These are phyloP conservation scores for Albizia julibrissin DNA, from an alignment of 306 rosid genomes.

Conservation along the genomic window DNA sequence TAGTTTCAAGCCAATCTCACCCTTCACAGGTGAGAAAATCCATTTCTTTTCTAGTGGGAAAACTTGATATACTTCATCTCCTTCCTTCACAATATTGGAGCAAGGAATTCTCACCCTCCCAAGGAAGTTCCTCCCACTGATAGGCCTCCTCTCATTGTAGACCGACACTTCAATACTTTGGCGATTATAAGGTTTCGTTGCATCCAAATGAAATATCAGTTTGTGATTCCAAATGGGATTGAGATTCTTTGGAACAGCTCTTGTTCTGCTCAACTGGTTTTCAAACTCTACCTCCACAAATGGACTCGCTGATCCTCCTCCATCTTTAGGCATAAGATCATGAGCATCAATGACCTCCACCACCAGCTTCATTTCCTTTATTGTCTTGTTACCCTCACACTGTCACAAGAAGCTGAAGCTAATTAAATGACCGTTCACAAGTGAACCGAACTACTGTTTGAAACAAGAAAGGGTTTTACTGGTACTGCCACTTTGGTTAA, in stretches of 20 bases:
- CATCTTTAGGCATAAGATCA: conserved; percentile 79
- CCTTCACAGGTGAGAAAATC: conserved; percentile 66
- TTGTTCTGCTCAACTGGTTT: conserved; percentile 61
- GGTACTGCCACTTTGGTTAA: conserved; percentile 38
- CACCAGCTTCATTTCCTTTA: conserved; percentile 61
- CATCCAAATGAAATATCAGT: conserved; percentile 48
- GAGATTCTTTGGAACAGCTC: conserved; percentile 65
- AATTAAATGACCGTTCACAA: conserved; percentile 43
- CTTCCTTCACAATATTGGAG: conserved; percentile 61
- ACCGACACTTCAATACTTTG: conserved; percentile 52
- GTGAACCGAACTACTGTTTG: conserved; percentile 19
- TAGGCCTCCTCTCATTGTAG: conserved; percentile 52
- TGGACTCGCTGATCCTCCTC: conserved; percentile 68
- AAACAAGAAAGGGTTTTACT: conserved; percentile 39
- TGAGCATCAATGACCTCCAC: conserved; percentile 68
- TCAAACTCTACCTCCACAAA: conserved; percentile 70
- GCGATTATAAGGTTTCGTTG: conserved; percentile 44
- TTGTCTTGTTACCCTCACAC: conserved; percentile 27
- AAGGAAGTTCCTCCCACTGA: conserved; percentile 49
- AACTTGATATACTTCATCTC: conserved; percentile 65
- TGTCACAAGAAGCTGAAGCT: conserved; percentile 47
- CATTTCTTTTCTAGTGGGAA: conserved; percentile 60
- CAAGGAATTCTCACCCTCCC: conserved; percentile 71
- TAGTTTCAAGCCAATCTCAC: conserved; percentile 75
- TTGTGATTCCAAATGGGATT: conserved; percentile 67